Percentiles rank a stretch among this genome's conserved stretches.
Conservation (phyloP, 225 moss, liverwort and hornwort genomes). For the Polytrichum commune region DNA sequence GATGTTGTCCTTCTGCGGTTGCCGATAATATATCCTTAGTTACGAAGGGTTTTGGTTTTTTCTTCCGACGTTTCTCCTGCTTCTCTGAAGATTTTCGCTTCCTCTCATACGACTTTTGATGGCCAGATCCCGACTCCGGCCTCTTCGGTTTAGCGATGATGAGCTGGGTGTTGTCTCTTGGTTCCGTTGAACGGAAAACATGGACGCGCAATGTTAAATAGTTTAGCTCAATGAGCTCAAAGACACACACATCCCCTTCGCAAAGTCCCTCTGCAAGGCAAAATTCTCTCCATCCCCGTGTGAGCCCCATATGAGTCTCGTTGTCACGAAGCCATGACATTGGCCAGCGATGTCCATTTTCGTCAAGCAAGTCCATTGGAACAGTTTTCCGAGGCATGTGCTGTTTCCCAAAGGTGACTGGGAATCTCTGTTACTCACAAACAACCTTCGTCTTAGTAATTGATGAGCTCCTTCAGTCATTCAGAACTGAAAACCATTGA, state of each 20-base stretch:
- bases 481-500: too few species aligned
- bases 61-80: slow-evolving; percentile 11
- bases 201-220: slow-evolving; percentile 37
- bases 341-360: slow-evolving; percentile 36
- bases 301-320: slow-evolving; percentile 55
- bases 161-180: slow-evolving; percentile 15
- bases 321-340: slow-evolving; percentile 54
- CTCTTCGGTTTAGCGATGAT: slow-evolving; percentile 22
- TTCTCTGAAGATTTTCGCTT: slow-evolving; percentile 13
- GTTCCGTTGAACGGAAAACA: slow-evolving; percentile 38
- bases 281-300: slow-evolving; percentile 46
- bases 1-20: slow-evolving; percentile 5
- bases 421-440: slow-evolving; percentile 32
- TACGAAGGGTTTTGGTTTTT: slow-evolving; percentile 1
- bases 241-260: slow-evolving; percentile 47
- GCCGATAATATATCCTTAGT: slow-evolving; percentile 4
- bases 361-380: slow-evolving; percentile 38
- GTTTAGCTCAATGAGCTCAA: slow-evolving; percentile 39
- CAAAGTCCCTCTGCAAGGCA: slow-evolving; percentile 34
- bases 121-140: slow-evolving; percentile 7
- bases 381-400: slow-evolving; percentile 53
- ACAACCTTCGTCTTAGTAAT: not conserved
- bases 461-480: too few species aligned
- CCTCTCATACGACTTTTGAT: slow-evolving; percentile 6
- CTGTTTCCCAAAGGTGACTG: slow-evolving; percentile 45